Evolutionary conservation across 176 grass and related monocot species (phyloP), one percentile per base, ranked within the genome.

Genomic region (Bothriochloa decipiens): DNA sequence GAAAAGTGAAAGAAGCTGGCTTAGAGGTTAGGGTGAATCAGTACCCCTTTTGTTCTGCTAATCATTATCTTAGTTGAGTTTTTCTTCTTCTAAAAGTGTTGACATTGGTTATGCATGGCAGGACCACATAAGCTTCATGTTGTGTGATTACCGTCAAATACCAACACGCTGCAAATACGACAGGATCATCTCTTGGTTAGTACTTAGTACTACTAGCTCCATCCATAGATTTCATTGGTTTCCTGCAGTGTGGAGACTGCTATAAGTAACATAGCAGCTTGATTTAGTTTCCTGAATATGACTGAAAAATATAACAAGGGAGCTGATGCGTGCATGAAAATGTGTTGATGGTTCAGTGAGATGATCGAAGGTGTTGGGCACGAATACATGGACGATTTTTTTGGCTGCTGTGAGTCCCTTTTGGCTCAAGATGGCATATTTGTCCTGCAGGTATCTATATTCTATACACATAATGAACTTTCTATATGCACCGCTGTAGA

Each of bases 361-460:
- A 97, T 93, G 95, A 95, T 97, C 25, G 95, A 97, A 91, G 92
- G 47, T 36, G 95, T 95, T 25, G 92, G 92, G 20, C 95, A 95
- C 45, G 92, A 95, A 87, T 97, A 95, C 76, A 86, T 97, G 86
- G 92, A 87, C 1, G 87, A 89, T 7, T 97, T 93, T 68, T 97
- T 97, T 52, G 53, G 82, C 66, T 97, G 95, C 45, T 94, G 92
- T 17, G 88, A 94, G 69, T 92, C 92, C 57, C 78, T 94, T 52
- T 58, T 97, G 76, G 85, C 88, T 72, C 65, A 89, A 80, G 90
- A 95, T 72, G 92, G 92, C 5, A 26, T 94, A 63, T 93, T 97
- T 70, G 89, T 93, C 37, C 79, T 97, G 33, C 95, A 97, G 90
- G 90, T 97, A 37, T 17, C 36, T 22, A 15, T 18, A 58, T 58